Evolutionary conservation across 164 flowering plant species (phyloP), one percentile per base, ranked within the genome.

Genomic region (Euptelea pleiosperma): DNA sequence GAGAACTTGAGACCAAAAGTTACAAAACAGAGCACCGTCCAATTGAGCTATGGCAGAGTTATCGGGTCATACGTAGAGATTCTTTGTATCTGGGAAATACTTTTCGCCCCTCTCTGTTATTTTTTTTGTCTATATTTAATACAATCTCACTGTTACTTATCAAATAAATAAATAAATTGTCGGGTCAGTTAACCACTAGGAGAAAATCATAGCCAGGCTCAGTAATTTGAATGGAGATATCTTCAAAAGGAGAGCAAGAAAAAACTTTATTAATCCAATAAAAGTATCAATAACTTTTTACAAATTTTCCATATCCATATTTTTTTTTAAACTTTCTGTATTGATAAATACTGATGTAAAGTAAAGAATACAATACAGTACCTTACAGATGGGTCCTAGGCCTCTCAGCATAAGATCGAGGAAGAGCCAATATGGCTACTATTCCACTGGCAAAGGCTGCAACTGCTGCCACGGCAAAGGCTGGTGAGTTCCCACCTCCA

Each of bases 401-500:
- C 72, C 81, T 92, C 39, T 73, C 85, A 65, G 73, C 47, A 60
- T 77, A 65, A 31, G 87, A 75, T 65, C 84, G 88, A 58, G 92
- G 92, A 64, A 86, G 83, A 39, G 79, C 91, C 72, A 86, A 52
- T 51, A 93, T 83, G 65, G 97, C 86, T 55, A 83, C 15, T 30
- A 88, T 73, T 60, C 93, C 94, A 62, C 88, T 61, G 19, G 78
- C 61, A 60, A 86, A 73, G 55, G 89, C 78, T 65, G 96, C 71
- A 67, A 80, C 47, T 57, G 82, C 87, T 67, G 77, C 97, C 49
- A 83, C 85, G 24, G 77, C 94, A 26, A 93, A 70, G 40, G 93
- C 84, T 43, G 93, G 92, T 18, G 96, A 78, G 73, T 93, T 87
- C 49, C 96, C 98, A 48, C 96, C 93, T 34, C 96, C 96, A 76